These are phyloP conservation scores for Jamesozyma rosinii DNA, from an alignment of 805 yeast species.

Conservation along the genomic window DNA sequence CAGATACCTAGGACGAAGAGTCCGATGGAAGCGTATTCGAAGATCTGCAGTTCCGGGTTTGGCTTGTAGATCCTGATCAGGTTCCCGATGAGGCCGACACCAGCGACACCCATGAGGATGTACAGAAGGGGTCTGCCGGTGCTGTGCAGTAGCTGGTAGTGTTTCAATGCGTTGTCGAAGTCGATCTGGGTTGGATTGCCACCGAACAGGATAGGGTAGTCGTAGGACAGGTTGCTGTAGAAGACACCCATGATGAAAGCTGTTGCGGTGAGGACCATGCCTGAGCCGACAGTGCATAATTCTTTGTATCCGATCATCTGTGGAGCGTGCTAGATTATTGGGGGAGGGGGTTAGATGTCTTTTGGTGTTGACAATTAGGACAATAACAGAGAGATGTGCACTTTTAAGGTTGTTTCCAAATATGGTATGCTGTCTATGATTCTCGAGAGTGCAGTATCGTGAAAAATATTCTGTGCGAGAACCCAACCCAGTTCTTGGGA, in stretches of 20 bases:
- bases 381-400: no score
- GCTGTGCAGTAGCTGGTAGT: constrained; percentile 66
- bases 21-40: constrained; percentile 83
- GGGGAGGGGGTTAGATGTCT: no score
- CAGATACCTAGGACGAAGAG: constrained; percentile 63
- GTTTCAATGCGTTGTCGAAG: constrained; percentile 54
- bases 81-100: constrained; percentile 62
- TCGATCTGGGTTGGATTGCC: constrained; percentile 41
- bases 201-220: constrained; percentile 63
- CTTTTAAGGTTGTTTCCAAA: no score
- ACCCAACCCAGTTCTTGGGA: no score
- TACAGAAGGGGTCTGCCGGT: constrained; percentile 38
- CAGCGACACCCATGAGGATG: constrained; percentile 55
- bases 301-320: constrained; percentile 21
- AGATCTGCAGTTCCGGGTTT: constrained; percentile 69
- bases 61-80: constrained; percentile 79
- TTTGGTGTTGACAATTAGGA: no score
- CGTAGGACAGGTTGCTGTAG: constrained; percentile 75
- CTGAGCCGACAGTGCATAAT: constrained; percentile 25
- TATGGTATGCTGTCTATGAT: no score
- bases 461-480: no score
- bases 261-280: constrained; percentile 34
- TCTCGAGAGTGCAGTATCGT: no score
- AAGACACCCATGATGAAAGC: constrained; percentile 76
- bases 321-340: no score